A percentile compares a stretch with the other conserved stretches of the same genome.
Conservation (phyloP, 2,329 filamentous ascomycete genomes). For the Colletotrichum sp. region DNA sequence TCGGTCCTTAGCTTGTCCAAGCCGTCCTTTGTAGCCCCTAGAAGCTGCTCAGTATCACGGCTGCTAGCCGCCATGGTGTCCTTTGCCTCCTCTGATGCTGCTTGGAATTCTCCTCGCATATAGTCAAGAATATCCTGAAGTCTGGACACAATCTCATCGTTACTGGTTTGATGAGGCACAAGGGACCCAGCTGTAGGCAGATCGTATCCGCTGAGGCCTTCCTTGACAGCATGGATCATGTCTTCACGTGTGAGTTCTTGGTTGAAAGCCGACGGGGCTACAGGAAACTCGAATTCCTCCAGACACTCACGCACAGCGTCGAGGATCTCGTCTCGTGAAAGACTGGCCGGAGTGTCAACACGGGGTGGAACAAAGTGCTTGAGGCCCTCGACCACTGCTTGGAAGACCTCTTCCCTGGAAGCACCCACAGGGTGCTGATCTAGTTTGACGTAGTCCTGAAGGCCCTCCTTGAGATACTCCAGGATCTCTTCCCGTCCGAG, state of each 20-base stretch:
- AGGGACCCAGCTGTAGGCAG: constrained; percentile 45
- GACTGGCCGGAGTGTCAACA: constrained; percentile 69
- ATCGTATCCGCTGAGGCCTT: constrained; percentile 60
- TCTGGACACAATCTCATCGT: constrained; percentile 56
- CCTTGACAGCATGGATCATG: constrained; percentile 67
- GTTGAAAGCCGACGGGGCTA: constrained; percentile 59
- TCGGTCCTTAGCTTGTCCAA: constrained; percentile 80
- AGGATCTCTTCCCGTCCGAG: constrained; percentile 90
- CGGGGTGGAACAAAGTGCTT: constrained; percentile 80
- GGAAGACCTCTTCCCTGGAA: constrained; percentile 83
- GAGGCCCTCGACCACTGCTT: constrained; percentile 84
- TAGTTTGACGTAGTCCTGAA: constrained; percentile 72
- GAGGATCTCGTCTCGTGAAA: constrained; percentile 84
- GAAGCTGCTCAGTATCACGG: constrained; percentile 83
- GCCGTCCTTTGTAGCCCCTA: constrained; percentile 87
- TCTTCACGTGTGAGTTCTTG: constrained; percentile 65
- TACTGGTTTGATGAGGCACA: constrained; percentile 44
- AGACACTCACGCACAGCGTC: constrained; percentile 85
- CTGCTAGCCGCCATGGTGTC: constrained; percentile 81
- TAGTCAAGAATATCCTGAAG: constrained; percentile 70
- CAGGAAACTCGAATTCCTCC: constrained; percentile 80
- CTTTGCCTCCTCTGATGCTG: constrained; percentile 69
- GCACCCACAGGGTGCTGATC: constrained; percentile 62
- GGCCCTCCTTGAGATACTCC: constrained; percentile 82
- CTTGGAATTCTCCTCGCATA: constrained; percentile 64